Evolutionary conservation across 1,284 basidiomycete genomes (phyloP).

Genomic region (Sporisorium graminicola): DNA sequence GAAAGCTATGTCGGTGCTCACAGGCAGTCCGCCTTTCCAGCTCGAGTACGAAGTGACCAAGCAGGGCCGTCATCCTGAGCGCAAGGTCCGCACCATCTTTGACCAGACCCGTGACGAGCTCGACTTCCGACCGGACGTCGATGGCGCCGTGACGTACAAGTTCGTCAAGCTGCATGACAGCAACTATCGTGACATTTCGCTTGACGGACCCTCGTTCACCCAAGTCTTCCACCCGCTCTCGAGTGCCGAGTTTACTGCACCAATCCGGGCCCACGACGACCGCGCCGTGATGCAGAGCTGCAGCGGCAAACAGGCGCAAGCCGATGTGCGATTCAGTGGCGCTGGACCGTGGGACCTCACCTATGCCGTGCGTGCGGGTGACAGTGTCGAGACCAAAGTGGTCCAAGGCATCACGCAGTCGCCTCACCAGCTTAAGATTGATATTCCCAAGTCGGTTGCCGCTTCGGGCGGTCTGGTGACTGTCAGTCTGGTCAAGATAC

Average conservation of each 20-base stretch:
- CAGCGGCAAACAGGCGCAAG: constrained; percentile 59
- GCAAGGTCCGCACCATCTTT: constrained; percentile 75
- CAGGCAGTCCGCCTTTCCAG: constrained; percentile 92
- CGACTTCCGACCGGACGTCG: constrained; percentile 85
- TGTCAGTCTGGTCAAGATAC: constrained; percentile 83
- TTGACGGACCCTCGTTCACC: constrained; percentile 64
- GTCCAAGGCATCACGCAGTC: constrained; percentile 63
- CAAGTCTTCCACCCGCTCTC: constrained; percentile 67
- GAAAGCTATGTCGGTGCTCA: constrained; percentile 85
- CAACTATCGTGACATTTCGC: constrained; percentile 80
- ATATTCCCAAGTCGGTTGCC: constrained; percentile 73
- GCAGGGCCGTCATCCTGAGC: constrained; percentile 70
- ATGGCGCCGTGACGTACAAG: constrained; percentile 88
- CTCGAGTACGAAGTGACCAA: constrained; percentile 80
- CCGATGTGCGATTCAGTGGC: constrained; percentile 62
- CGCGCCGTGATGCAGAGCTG: constrained; percentile 65
- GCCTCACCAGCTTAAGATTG: constrained; percentile 65
- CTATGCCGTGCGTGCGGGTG: constrained; percentile 56
- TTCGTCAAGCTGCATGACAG: constrained; percentile 85
- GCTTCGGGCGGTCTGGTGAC: constrained; percentile 82
- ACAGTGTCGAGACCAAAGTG: constrained; percentile 37
- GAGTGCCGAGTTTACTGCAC: constrained; percentile 59
- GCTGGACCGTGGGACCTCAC: constrained; percentile 66
- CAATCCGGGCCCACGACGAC: constrained; percentile 38
- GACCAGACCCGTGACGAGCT: constrained; percentile 83